These are phyloP conservation scores for Apiospora rasikravindrae DNA, from an alignment of 2,329 filamentous ascomycete species.

Conservation along the genomic window DNA sequence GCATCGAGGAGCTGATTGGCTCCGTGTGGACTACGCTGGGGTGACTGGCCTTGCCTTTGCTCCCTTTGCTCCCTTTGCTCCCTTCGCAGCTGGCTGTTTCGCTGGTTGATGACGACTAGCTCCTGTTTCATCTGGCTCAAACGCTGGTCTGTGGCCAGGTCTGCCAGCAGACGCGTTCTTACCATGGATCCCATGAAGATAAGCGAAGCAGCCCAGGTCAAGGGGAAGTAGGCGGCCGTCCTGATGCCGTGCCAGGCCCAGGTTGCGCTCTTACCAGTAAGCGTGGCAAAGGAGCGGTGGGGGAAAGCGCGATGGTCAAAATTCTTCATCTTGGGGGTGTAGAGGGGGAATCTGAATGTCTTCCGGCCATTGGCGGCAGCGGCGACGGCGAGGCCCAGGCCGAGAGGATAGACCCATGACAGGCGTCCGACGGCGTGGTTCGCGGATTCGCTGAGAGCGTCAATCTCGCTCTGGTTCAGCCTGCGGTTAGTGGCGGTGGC, in stretches of 20 bases:
- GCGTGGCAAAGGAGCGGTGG: constrained; percentile 26
- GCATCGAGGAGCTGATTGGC: background rate
- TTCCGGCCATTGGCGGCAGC: constrained; percentile 37
- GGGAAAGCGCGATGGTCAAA: constrained; percentile 42
- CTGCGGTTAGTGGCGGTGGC: constrained; percentile 26
- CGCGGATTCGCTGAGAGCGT: constrained; percentile 33
- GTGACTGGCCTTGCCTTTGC: constrained; percentile 23
- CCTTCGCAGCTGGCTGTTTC: constrained; percentile 28
- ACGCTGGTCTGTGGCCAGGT: constrained; percentile 37
- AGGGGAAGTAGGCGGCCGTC: constrained; percentile 40
- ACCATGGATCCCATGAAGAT: constrained; percentile 40
- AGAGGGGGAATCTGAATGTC: constrained; percentile 48
- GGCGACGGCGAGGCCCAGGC: constrained; percentile 30
- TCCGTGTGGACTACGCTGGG: constrained; percentile 23
- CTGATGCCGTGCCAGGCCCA: constrained; percentile 44
- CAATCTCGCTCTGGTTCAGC: constrained; percentile 35
- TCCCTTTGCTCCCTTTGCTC: constrained; percentile 26
- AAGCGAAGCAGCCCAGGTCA: constrained; percentile 31
- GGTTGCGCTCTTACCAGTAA: constrained; percentile 35
- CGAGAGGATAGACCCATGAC: constrained; percentile 36
- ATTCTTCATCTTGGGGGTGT: constrained; percentile 38
- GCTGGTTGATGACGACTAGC: constrained; percentile 23
- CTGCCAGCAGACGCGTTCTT: constrained; percentile 29
- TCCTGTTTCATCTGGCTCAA: constrained; percentile 25
- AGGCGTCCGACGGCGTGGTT: constrained; percentile 37